These are phyloP conservation scores for Echinosophora koreensis DNA, from an alignment of 306 rosid species.

Conservation along the genomic window DNA sequence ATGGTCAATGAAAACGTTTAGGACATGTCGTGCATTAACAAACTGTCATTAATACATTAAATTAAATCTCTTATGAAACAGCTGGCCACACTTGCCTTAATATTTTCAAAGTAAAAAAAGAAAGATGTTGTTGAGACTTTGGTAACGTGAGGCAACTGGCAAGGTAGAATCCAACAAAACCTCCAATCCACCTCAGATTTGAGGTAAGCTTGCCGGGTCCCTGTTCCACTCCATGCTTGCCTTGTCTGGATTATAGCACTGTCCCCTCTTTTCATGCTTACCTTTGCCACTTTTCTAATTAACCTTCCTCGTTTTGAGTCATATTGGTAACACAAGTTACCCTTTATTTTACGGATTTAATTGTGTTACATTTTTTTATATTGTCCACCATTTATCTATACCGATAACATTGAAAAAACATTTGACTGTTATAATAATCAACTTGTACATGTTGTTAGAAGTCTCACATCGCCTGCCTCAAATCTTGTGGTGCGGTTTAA, in stretches of 20 bases:
- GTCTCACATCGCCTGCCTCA: no score
- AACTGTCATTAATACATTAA: constrained; percentile 36
- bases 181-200: constrained; percentile 61
- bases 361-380: background rate
- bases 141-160: constrained; percentile 34
- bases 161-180: constrained; percentile 67
- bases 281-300: constrained; percentile 68
- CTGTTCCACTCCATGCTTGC: constrained; percentile 71
- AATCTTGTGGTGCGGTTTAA: no score
- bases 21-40: constrained; percentile 31
- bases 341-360: constrained; percentile 1
- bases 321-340: constrained; percentile 46
- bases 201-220: constrained; percentile 80
- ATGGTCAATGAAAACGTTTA: background rate
- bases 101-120: constrained; percentile 42
- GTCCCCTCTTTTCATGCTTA: constrained; percentile 72
- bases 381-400: no score
- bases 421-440: no score
- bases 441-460: no score
- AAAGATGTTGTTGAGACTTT: constrained; percentile 46
- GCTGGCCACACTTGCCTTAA: constrained; percentile 55
- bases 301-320: constrained; percentile 37
- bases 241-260: constrained; percentile 60
- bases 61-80: constrained; percentile 39
- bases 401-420: background rate